Base-by-base conservation (phyloP, 2,329 filamentous ascomycete species). In the Ciborinia camelliae region DNA sequence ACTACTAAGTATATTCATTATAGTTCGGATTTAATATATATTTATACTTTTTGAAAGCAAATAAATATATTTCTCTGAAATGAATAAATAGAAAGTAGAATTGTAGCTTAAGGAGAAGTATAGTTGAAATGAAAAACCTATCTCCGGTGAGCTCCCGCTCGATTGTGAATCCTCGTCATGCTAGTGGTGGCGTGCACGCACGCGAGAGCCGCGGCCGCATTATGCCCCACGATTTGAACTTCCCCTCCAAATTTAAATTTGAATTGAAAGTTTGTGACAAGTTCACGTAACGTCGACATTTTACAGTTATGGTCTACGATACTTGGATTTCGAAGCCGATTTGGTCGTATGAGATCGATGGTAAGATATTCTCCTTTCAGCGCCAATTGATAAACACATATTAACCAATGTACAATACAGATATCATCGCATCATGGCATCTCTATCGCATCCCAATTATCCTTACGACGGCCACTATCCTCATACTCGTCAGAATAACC, bases 391-490 rank as follows among this genome's bases (percentile, higher is more conserved):
- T 5, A 35, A 14, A 20, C 7, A 51, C n/a, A 32, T 43, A 32
- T 26, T 50, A 61, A 62, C 55, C 41, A 41, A 28, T 63, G 18
- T 52, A 43, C 20, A 54, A 35, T 58, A 23, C 18, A 74, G 73
- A 73, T 47, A 57, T 73, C 62, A 67, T 75, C 26, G 67, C 67
- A 65, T 60, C 74, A 65, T 83, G 81, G 81, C 81, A 83, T 72
- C 70, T 73, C 23, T 78, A 80, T 71, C 79, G 81, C 67, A 72
- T 80, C 28, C 76, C 77, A 15, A 71, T 82, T 47, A 74, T 83
- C 47, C 66, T 81, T 48, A 73, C 75, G 18, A 71, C 77, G 41
- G 73, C 76, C 37, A 75, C 75, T 4, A 66, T 77, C 28, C 69
- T 81, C 9, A 66, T 80, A 47, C 67, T 76, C 26, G 66, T 74